These are phyloP conservation scores for Phoma herbarum DNA, from an alignment of 2,329 filamentous ascomycete genomes.

Conservation along the genomic window DNA sequence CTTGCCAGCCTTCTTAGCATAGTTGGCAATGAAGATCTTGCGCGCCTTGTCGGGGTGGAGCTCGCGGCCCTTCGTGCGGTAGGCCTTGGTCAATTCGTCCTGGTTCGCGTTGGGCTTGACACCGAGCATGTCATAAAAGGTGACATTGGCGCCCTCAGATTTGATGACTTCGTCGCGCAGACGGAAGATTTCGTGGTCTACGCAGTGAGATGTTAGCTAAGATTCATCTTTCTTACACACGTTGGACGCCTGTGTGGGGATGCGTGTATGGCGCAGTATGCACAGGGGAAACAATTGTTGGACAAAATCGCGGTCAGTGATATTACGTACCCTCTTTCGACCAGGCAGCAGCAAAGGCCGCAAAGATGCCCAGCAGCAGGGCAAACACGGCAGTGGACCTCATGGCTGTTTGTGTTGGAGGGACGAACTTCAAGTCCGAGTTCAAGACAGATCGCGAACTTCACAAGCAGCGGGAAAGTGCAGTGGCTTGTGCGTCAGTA, in stretches of 20 bases:
- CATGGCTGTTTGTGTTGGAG: slow-evolving; percentile 63
- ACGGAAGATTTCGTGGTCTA: slow-evolving; percentile 98
- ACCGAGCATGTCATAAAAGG: slow-evolving; percentile 94
- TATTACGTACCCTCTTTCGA: slow-evolving; percentile 77
- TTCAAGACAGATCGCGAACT: slow-evolving; percentile 30
- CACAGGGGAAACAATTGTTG: slow-evolving; percentile 10
- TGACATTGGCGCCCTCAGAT: slow-evolving; percentile 78
- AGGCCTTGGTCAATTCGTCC: slow-evolving; percentile 92
- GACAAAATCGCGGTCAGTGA: neutral
- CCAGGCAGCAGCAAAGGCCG: slow-evolving; percentile 79
- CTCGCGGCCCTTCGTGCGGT: slow-evolving; percentile 83
- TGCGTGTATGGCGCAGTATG: slow-evolving; percentile 8
- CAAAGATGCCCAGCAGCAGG: slow-evolving; percentile 73
- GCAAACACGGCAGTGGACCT: slow-evolving; percentile 70
- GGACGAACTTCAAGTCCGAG: slow-evolving; percentile 18
- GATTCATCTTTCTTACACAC: slow-evolving; percentile 1
- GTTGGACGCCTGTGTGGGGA: slow-evolving; percentile 27
- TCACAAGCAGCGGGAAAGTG: slow-evolving; percentile 35
- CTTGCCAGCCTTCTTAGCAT: slow-evolving; percentile 58
- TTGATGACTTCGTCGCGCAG: slow-evolving; percentile 84
- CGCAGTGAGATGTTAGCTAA: slow-evolving; percentile 31
- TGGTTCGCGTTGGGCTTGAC: slow-evolving; percentile 76
- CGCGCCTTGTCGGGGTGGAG: slow-evolving; percentile 97
- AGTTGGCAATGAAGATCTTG: slow-evolving; percentile 78
- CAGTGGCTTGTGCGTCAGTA: slow-evolving; percentile 44